Percentiles rank a stretch among this genome's conserved stretches.
phyloP scores from a whole-genome alignment of 352 stramenopile genomes.

The Phytophthora ohioensis region DNA sequence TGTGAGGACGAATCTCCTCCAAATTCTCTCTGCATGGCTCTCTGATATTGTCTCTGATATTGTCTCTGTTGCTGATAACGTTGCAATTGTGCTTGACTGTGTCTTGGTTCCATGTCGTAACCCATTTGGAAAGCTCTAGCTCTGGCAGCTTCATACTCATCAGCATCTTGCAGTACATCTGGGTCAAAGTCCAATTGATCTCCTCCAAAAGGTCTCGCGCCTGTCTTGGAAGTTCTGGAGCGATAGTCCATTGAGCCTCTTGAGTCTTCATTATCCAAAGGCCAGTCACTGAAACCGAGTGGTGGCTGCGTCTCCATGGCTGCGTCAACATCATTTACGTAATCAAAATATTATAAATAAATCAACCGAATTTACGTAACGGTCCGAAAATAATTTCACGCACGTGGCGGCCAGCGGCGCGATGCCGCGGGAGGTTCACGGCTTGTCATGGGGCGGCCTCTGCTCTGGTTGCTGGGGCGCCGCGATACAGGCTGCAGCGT shows the following conservation, averaged over 20 bases:
- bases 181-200: slow-evolving; percentile 14
- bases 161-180: slow-evolving; percentile 14
- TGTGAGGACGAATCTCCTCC: slow-evolving; percentile 21
- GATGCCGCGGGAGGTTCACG: slow-evolving; percentile 9
- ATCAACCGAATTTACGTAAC: not conserved
- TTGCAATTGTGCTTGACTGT: slow-evolving; percentile 46
- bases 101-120: slow-evolving; percentile 44
- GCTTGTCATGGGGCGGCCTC: slow-evolving; percentile 12
- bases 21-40: slow-evolving; percentile 33
- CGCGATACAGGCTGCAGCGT: slow-evolving; percentile 40
- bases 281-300: slow-evolving; percentile 36
- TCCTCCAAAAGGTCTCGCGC: slow-evolving; percentile 4
- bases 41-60: slow-evolving; percentile 49
- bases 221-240: slow-evolving; percentile 6
- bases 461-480: slow-evolving; percentile 1
- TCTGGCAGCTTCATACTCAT: slow-evolving; percentile 24
- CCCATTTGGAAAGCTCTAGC: slow-evolving; percentile 32
- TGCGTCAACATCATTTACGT: slow-evolving; percentile 6
- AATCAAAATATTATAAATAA: slow-evolving; percentile 4
- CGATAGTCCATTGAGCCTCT: slow-evolving; percentile 16
- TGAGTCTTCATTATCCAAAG: slow-evolving; percentile 24
- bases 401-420: slow-evolving; percentile 22
- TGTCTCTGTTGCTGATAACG: slow-evolving; percentile 52
- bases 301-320: slow-evolving; percentile 26
- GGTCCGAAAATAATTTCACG: slow-evolving; percentile 1